These are phyloP conservation scores for Citrullus mucosospermus DNA, from an alignment of 306 rosid genomes.

Conservation along the genomic window DNA sequence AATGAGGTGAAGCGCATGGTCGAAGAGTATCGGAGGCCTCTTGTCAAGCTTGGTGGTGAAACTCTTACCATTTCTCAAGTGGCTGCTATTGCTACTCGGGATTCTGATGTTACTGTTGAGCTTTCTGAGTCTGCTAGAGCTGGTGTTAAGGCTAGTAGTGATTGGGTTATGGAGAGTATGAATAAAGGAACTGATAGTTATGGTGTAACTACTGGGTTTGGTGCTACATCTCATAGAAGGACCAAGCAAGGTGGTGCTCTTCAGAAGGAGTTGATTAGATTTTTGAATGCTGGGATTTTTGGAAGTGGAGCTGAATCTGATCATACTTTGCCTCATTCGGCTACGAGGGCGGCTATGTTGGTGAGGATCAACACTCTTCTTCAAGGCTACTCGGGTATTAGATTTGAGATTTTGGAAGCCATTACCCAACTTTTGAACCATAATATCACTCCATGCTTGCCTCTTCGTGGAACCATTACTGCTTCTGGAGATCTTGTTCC, in stretches of 20 bases:
- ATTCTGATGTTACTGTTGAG: slow-evolving; percentile 37
- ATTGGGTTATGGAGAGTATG: slow-evolving; percentile 88
- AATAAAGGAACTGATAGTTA: slow-evolving; percentile 64
- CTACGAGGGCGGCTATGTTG: slow-evolving; percentile 78
- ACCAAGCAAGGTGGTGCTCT: slow-evolving; percentile 92
- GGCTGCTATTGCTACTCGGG: slow-evolving; percentile 52
- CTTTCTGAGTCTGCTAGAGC: slow-evolving; percentile 52
- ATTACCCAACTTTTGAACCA: slow-evolving; percentile 55
- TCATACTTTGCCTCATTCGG: slow-evolving; percentile 59
- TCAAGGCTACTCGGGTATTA: slow-evolving; percentile 85
- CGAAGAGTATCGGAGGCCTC: slow-evolving; percentile 46
- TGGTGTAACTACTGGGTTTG: slow-evolving; percentile 92
- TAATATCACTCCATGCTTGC: slow-evolving; percentile 67
- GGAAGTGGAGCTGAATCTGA: slow-evolving; percentile 55
- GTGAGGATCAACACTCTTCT: slow-evolving; percentile 87
- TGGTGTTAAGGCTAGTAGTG: slow-evolving; percentile 81
- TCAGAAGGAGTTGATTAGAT: slow-evolving; percentile 73
- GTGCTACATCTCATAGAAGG: slow-evolving; percentile 77
- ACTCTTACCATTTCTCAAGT: slow-evolving; percentile 64
- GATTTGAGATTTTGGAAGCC: slow-evolving; percentile 78
- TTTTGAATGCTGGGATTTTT: slow-evolving; percentile 82
- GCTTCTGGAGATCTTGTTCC: slow-evolving; percentile 91
- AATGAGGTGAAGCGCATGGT: slow-evolving; percentile 95
- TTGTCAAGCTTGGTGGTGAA: slow-evolving; percentile 54
- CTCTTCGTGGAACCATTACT: slow-evolving; percentile 75